These are phyloP conservation scores for Saccharomyces cerevisiae DNA, from an alignment of 805 yeast species.

Conservation along the genomic window DNA sequence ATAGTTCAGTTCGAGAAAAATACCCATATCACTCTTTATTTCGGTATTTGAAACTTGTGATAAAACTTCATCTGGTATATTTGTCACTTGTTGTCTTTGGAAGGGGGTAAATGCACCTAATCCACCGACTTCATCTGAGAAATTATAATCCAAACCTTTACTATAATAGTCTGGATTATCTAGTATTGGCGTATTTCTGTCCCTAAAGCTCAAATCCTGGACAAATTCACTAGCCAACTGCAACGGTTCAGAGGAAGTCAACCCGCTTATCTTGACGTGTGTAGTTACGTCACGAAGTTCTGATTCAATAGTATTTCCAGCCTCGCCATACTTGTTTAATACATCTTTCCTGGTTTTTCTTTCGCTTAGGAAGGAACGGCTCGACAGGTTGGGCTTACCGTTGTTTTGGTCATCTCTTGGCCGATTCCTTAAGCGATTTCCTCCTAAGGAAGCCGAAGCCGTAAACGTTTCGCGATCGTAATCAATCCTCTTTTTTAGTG, in stretches of 20 bases:
- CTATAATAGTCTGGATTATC: constrained; percentile 38
- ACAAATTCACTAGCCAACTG: constrained; percentile 56
- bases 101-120: constrained; percentile 52
- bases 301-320: not conserved
- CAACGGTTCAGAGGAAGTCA: constrained; percentile 28
- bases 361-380: not conserved
- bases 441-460: not conserved
- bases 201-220: constrained; percentile 45
- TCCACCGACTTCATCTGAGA: constrained; percentile 39
- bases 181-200: constrained; percentile 47
- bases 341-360: not conserved
- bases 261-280: constrained; percentile 20
- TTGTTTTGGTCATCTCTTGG: not conserved
- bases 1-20: constrained; percentile 65
- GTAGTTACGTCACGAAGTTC: constrained; percentile 12
- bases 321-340: not conserved
- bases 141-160: constrained; percentile 55
- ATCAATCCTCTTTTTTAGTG: not conserved
- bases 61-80: constrained; percentile 69
- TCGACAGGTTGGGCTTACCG: not conserved
- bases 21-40: constrained; percentile 63
- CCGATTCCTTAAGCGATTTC: not conserved
- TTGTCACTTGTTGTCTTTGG: constrained; percentile 54
- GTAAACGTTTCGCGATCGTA: not conserved
- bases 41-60: constrained; percentile 60